phyloP scores from a whole-genome alignment of 768 basidiomycete genomes.

The Botryobasidium botryosum region DNA sequence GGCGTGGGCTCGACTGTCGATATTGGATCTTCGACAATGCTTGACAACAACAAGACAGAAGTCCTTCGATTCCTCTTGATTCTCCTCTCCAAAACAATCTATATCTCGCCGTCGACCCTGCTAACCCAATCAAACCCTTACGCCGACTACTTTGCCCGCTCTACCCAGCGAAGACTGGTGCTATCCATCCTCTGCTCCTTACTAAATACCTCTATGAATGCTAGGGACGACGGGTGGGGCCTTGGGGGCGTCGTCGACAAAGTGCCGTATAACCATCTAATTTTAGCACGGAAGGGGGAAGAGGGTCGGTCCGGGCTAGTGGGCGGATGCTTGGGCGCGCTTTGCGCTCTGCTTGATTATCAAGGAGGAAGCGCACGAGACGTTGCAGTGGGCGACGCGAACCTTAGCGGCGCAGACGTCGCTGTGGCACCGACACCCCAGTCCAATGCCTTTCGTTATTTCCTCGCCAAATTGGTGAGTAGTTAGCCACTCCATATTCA shows the following conservation, averaged over 20 bases:
- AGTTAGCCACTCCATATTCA: too few species aligned
- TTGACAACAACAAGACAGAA: constrained; percentile 73
- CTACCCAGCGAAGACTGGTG: constrained; percentile 57
- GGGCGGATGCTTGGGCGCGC: constrained; percentile 55
- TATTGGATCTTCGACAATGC: constrained; percentile 38
- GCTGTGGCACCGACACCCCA: constrained; percentile 22
- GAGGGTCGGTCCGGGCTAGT: constrained; percentile 60
- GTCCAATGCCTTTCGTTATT: constrained; percentile 85
- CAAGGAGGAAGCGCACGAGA: constrained; percentile 63
- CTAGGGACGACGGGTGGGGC: neutral
- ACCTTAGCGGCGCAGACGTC: too few species aligned
- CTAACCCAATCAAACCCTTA: constrained; percentile 53
- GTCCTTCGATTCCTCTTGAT: constrained; percentile 78
- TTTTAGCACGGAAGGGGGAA: constrained; percentile 58
- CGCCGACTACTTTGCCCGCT: constrained; percentile 58
- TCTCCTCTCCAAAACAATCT: constrained; percentile 81
- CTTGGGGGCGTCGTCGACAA: constrained; percentile 22
- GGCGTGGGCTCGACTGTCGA: constrained; percentile 81
- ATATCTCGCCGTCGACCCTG: constrained; percentile 51
- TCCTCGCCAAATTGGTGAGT: constrained; percentile 72
- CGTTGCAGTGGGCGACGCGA: constrained; percentile 1
- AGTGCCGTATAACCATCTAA: constrained; percentile 77
- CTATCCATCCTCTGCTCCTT: constrained; percentile 85
- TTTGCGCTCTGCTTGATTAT: constrained; percentile 64
- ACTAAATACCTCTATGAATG: constrained; percentile 73